These are phyloP conservation scores for Brassica napus DNA, from an alignment of 345 rosid species.

Conservation along the genomic window DNA sequence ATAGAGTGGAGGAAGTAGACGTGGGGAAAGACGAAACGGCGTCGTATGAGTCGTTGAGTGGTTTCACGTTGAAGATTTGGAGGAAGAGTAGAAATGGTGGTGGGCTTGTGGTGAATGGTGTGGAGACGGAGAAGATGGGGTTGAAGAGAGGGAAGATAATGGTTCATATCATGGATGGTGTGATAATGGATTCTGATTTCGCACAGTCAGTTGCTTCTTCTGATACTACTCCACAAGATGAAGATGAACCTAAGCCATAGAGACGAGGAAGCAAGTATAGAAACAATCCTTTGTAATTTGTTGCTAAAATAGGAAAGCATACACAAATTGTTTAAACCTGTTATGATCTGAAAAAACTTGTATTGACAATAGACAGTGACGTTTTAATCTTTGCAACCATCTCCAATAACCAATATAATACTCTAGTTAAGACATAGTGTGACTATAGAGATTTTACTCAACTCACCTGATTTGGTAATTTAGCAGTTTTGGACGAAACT, in stretches of 20 bases:
- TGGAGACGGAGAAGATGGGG: slow-evolving; percentile 55
- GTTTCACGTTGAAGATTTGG: slow-evolving; percentile 50
- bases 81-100: slow-evolving; percentile 42
- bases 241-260: slow-evolving; percentile 12
- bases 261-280: background rate
- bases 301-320: background rate
- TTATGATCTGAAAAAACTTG: no score
- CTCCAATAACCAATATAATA: background rate
- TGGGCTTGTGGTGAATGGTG: slow-evolving; percentile 58
- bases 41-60: slow-evolving; percentile 67
- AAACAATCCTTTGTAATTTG: background rate
- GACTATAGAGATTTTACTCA: background rate
- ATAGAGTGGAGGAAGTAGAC: slow-evolving; percentile 39
- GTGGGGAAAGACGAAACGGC: slow-evolving; percentile 42
- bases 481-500: no score
- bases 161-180: slow-evolving; percentile 71
- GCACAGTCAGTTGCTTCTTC: slow-evolving; percentile 59
- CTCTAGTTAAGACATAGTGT: background rate
- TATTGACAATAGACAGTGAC: background rate
- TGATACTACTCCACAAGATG: slow-evolving; percentile 31
- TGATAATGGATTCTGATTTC: slow-evolving; percentile 80
- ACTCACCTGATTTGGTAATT: no score
- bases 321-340: background rate
- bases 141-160: slow-evolving; percentile 52
- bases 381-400: background rate